Evolutionary conservation across 2,329 filamentous ascomycete genomes (phyloP).

Genomic region (Pyrenophora teres): DNA sequence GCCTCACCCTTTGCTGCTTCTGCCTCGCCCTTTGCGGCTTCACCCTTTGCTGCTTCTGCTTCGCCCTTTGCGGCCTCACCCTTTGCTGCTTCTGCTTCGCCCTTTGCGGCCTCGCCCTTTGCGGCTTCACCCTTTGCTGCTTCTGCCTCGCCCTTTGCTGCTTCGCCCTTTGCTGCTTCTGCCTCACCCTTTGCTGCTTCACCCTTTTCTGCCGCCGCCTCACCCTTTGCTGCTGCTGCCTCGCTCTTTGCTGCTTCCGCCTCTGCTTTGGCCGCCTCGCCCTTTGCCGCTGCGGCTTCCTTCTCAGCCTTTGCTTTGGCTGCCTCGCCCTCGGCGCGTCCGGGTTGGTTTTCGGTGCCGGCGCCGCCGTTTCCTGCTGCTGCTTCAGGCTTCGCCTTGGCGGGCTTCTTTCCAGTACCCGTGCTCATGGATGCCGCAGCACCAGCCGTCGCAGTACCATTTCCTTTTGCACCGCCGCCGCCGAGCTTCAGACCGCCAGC

Average conservation of each 20-base stretch:
- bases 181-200: constrained; percentile 20
- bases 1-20: constrained; percentile 21
- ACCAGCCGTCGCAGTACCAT: constrained; percentile 11
- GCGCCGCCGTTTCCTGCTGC: constrained; percentile 11
- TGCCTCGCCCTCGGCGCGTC: constrained; percentile 18
- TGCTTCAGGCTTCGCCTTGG: constrained; percentile 6
- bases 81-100: constrained; percentile 2
- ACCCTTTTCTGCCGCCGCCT: constrained; percentile 6
- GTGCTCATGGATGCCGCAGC: constrained; percentile 5
- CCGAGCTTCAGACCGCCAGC: constrained; percentile 29
- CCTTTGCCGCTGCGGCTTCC: constrained; percentile 23
- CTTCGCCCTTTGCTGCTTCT: constrained; percentile 18
- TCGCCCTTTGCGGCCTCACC: constrained; percentile 21
- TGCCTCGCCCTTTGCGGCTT: constrained; percentile 6
- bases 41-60: constrained; percentile 18
- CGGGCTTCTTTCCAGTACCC: constrained; percentile 9
- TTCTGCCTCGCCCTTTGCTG: constrained; percentile 19
- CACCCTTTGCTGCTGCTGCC: constrained; percentile 11
- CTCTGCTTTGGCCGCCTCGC: constrained; percentile 22
- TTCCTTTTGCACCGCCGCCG: constrained; percentile 15
- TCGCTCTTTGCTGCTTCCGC: no score
- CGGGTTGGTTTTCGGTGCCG: constrained; percentile 28
- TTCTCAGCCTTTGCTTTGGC: constrained; percentile 21
- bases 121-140: constrained; percentile 18
- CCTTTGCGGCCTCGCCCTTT: constrained; percentile 8